Evolutionary conservation across 2,329 filamentous ascomycete genomes (phyloP).

Genomic region (Botryotinia convoluta): DNA sequence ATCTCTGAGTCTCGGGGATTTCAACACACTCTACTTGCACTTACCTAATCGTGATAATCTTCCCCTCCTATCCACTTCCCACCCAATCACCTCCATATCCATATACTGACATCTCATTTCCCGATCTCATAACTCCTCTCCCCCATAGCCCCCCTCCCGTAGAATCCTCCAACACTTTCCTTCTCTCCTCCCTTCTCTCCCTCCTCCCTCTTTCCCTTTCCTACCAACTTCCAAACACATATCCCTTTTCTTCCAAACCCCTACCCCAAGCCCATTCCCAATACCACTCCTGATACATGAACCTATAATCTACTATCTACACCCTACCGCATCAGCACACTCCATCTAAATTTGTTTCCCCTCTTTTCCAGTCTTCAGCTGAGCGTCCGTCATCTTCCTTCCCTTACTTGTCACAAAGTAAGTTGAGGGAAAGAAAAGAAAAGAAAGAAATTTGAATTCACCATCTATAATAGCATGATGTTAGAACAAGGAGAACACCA

Average conservation of each 20-base stretch:
- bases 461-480: no score
- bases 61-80: neutral
- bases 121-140: no score
- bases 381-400: neutral
- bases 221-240: no score
- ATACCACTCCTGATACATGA: neutral
- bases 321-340: neutral
- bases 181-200: no score
- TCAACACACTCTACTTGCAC: neutral
- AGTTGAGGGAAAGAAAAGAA: neutral
- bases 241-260: no score
- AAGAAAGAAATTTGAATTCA: neutral
- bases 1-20: neutral
- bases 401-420: neutral
- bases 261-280: neutral
- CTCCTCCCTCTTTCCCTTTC: no score
- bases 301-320: rapidly evolving
- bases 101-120: neutral
- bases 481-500: no score
- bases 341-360: neutral
- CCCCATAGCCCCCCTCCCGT: no score
- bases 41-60: neutral
- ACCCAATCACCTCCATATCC: rapidly evolving
- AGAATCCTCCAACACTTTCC: no score
- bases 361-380: neutral